Conservation (phyloP, 2,329 filamentous ascomycete genomes). For the Epichloe hybrida region DNA sequence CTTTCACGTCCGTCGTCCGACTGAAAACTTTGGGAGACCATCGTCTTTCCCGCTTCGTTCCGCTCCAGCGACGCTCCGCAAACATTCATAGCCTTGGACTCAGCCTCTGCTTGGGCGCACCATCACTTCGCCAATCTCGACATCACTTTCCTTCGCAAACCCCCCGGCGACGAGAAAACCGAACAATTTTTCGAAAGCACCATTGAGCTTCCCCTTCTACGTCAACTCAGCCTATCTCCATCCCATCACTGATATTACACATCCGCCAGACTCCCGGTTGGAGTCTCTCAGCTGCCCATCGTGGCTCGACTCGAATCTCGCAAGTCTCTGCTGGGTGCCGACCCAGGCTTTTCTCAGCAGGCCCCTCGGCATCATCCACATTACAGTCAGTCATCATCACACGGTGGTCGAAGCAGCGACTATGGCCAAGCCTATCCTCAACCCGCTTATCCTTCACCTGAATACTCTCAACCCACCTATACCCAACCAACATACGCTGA, state of each 20-base stretch:
- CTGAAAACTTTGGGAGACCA: too few species aligned
- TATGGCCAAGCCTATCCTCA: conserved; percentile 22
- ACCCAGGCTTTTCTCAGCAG: conserved; percentile 24
- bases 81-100: background rate
- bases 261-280: conserved; percentile 20
- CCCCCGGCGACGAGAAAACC: background rate
- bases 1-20: background rate
- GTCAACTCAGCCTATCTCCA: background rate
- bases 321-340: conserved; percentile 25
- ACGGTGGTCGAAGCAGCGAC: conserved; percentile 9
- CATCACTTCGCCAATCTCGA: background rate
- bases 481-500: conserved; percentile 16
- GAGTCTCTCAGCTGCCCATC: conserved; percentile 21
- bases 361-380: conserved; percentile 12
- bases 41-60: background rate
- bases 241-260: background rate
- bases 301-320: conserved; percentile 29
- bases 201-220: background rate
- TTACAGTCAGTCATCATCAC: conserved; percentile 11
- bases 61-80: too few species aligned
- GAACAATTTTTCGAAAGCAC: background rate
- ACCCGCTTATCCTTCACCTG: conserved; percentile 17
- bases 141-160: background rate
- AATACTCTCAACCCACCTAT: conserved; percentile 14
- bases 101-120: background rate